These are phyloP conservation scores for Fusarium miscanthi DNA, from an alignment of 2,329 filamentous ascomycete genomes.

Conservation along the genomic window DNA sequence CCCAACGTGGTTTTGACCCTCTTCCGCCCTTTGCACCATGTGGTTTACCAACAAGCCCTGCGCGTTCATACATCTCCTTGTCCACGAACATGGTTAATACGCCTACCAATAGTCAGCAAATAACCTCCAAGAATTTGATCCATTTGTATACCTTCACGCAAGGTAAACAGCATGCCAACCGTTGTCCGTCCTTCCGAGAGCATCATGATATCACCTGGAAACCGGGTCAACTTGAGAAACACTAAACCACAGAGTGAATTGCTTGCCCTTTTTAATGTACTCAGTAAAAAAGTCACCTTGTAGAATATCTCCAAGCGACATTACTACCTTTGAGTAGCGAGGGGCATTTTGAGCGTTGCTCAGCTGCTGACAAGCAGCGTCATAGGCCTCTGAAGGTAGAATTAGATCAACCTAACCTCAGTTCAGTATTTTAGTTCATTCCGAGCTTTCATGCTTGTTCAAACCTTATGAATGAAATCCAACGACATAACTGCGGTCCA, in stretches of 20 bases:
- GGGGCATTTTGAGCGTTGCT: conserved; percentile 51
- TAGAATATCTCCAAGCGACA: conserved; percentile 78
- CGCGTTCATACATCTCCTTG: conserved; percentile 83
- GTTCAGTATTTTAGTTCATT: neutral
- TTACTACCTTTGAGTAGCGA: conserved; percentile 74
- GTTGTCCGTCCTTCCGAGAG: conserved; percentile 80
- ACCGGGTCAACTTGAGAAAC: neutral
- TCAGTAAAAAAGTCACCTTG: conserved; percentile 81
- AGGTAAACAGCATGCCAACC: conserved; percentile 76
- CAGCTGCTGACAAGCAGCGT: conserved; percentile 65
- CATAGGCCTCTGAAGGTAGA: conserved; percentile 73
- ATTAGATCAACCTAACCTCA: conserved; percentile 70
- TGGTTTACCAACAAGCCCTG: conserved; percentile 81
- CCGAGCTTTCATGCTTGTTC: neutral
- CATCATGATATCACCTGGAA: conserved; percentile 80
- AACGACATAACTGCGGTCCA: conserved; percentile 76
- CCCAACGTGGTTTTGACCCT: conserved; percentile 75
- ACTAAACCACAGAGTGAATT: rapidly evolving
- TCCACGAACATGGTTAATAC: conserved; percentile 80
- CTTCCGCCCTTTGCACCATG: conserved; percentile 68
- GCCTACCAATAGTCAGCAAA: conserved; percentile 58
- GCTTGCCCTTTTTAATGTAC: conserved; percentile 81
- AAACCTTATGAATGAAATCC: conserved; percentile 75
- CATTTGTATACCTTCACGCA: conserved; percentile 70
- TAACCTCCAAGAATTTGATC: neutral